Base-by-base conservation (phyloP, 768 basidiomycete species). In the Scleroderma citrinum region DNA sequence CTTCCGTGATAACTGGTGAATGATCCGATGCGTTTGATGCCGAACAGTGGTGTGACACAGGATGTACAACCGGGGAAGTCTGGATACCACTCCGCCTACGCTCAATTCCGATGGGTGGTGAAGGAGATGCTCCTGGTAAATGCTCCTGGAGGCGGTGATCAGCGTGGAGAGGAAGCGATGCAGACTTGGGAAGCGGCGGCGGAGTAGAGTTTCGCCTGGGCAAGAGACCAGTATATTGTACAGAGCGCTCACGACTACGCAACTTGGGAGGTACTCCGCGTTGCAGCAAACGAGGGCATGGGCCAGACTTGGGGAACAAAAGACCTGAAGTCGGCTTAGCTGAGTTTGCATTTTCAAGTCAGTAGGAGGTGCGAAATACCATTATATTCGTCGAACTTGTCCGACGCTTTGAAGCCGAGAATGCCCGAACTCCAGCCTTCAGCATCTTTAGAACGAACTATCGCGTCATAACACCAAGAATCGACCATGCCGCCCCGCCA, bases 401-500 rank as follows among this genome's bases (percentile, higher is more conserved):
- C 88, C 41, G 87, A 60, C 17, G 82, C 77, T 67, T 85, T 87
- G 68, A 90, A 79, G 51, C 77, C 80, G 43, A 90, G 69, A 50
- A 92, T 84, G 35, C 88, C 88, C 12, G 87, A 86, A 47, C 76
- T 82, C 78, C 83, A 83, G 54, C 82, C 77, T 62, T 88, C 84
- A 50, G 85, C 77, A 50, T 85, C 83, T 56, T 78, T 85, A 21
- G 78, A 73, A 49, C 78, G 71, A 30, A 78, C 70, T 55, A 85
- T 73, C 49, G 80, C 76, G 67, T 85, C 80, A 55, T 80, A 79
- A 70, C 82, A 88, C 83, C 85, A 87, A n/a, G 81, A 75, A 54
- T 89, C 84, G 49, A 91, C 72, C n/a, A 80, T 69, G 35, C 88
- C 89, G 39, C 86, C 90, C 41, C 85, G 73, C 85, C 88, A 94